These are phyloP conservation scores for Fusarium brevicatenulatum DNA, from an alignment of 2,329 filamentous ascomycete genomes.

Conservation along the genomic window DNA sequence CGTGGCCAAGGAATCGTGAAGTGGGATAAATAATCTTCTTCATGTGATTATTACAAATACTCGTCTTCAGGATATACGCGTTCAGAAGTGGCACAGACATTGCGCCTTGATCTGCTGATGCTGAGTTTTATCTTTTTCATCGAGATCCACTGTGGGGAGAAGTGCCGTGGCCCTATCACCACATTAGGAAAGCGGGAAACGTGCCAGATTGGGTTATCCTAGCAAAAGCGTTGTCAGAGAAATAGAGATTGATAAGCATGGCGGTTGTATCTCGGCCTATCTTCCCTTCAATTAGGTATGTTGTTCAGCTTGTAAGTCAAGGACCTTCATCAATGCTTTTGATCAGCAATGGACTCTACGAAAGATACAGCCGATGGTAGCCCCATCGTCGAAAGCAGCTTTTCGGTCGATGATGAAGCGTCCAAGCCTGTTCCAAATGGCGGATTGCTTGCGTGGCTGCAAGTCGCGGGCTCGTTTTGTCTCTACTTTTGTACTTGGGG, in stretches of 20 bases:
- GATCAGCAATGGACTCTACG: not conserved
- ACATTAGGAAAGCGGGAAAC: not conserved
- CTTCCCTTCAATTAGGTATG: not conserved
- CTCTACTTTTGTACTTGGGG: conserved; percentile 43
- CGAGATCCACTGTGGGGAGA: not conserved
- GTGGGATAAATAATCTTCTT: not conserved
- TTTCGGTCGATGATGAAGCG: not conserved
- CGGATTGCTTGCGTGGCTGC: conserved; percentile 36
- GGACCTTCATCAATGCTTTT: not conserved
- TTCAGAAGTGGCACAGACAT: not conserved
- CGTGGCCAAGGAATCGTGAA: not conserved
- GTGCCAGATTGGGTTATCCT: not conserved
- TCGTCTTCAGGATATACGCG: not conserved
- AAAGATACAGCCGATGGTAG: not conserved
- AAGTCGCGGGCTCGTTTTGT: conserved; percentile 36
- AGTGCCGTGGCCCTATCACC: not conserved
- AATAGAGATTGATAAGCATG: not conserved
- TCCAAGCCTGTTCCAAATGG: conserved; percentile 14
- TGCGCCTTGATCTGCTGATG: not conserved
- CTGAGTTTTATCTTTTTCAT: not conserved
- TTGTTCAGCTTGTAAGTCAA: not conserved
- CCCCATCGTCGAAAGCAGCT: not conserved
- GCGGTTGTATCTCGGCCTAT: not conserved
- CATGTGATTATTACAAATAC: not conserved
- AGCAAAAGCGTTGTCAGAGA: not conserved